Evolutionary conservation across 805 yeast species (phyloP), one percentile per base, ranked within the genome.

Genomic region (Schwanniomyces yamadae): DNA sequence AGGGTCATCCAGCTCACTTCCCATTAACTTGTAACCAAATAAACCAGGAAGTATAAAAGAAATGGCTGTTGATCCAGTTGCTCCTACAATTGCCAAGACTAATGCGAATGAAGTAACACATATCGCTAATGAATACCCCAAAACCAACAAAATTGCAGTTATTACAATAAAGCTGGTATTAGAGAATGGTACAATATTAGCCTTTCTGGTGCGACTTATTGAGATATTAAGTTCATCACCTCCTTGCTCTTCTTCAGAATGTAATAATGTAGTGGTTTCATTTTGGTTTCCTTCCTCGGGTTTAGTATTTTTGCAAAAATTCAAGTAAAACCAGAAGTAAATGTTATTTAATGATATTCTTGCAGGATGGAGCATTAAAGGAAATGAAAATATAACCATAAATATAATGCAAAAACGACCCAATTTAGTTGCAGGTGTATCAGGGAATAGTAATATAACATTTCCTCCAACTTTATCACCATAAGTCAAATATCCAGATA

Each of bases 61-160:
- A 34, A 90, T 88, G 4, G 95, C 78, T 0, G 96, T 89, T 1
- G 95, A 86, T 0, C 96, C 96, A 0, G 96, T 88, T 1, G 96
- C 85, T 2, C 97, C 97, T 4, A 89, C 95, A 45, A 89, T 68
- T 1, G 95, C 89, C 46, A 89, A 65, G 10, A 90, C 90, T 31
- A 81, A 75, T 18, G 91, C 95, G 47, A 89, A 76, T 0, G 95
- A 86, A 10, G 66, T 66, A 20, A 89, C 82, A 3, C 77, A 57
- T 23, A 82, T 61, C 0, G 96, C 93, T 7, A 83, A 65, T 1
- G 66, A 36, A 54, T 83, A 88, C 31, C 88, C 78, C 5, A 69
- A 50, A 0, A 71, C 24, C 33, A 89, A 66, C 15, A 63, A 52
- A 5, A 40, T 34, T 1, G 52, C 39, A 11, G 70, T 64, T 31